A percentile compares a stretch with the other conserved stretches of the same genome.
phyloP scores from a whole-genome alignment of 805 yeast genomes.

The Candida patagonica region DNA sequence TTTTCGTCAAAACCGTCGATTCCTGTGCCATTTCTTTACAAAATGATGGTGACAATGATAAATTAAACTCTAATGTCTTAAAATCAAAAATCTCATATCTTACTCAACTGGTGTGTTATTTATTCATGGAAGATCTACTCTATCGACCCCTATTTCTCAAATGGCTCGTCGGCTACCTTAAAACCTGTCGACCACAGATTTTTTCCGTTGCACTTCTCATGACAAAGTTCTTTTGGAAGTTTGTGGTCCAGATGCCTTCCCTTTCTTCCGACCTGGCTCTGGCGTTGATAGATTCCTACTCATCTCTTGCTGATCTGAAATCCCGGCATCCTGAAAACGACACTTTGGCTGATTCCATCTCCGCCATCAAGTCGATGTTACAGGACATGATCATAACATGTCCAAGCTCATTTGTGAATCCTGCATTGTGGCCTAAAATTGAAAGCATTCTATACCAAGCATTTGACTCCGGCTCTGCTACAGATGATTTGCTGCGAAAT shows the following conservation, averaged over 20 bases:
- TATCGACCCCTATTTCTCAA: constrained; percentile 53
- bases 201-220: constrained; percentile 44
- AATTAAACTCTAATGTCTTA: constrained; percentile 21
- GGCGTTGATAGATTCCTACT: constrained; percentile 36
- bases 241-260: constrained; percentile 45
- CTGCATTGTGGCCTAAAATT: constrained; percentile 23
- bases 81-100: constrained; percentile 45
- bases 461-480: constrained; percentile 12
- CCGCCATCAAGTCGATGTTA: constrained; percentile 3
- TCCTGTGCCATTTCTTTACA: neutral
- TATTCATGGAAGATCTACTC: constrained; percentile 60
- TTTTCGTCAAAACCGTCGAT: constrained; percentile 41
- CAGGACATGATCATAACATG: constrained; percentile 16
- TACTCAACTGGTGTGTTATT: constrained; percentile 48
- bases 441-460: constrained; percentile 22
- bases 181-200: constrained; percentile 30
- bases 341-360: neutral
- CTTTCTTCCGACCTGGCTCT: constrained; percentile 60
- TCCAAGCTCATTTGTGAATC: constrained; percentile 27
- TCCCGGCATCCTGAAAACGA: neutral
- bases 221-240: constrained; percentile 63
- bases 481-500: constrained; percentile 9
- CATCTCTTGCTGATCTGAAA: constrained; percentile 19
- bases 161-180: constrained; percentile 52
- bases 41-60: constrained; percentile 2